These are phyloP conservation scores for Gloeophyllum trabeum DNA, from an alignment of 768 basidiomycete genomes.

Conservation along the genomic window DNA sequence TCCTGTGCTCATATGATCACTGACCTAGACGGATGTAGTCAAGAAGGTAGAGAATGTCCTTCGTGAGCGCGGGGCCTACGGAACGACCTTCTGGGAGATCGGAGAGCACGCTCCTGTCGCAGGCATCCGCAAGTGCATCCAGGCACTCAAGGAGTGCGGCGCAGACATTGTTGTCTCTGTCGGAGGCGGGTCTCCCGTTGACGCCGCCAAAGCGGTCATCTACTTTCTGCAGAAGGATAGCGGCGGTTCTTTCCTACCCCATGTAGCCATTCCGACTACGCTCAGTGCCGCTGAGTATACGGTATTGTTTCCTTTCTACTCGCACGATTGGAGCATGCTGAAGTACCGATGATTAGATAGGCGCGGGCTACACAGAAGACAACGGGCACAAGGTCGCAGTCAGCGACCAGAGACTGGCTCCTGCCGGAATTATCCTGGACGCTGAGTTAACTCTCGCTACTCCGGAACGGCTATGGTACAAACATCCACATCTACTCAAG, in stretches of 20 bases:
- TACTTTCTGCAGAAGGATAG: constrained; percentile 48
- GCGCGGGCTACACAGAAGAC: constrained; percentile 65
- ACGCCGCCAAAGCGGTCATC: constrained; percentile 65
- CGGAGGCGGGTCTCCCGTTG: constrained; percentile 75
- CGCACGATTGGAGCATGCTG: not conserved
- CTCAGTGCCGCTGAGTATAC: constrained; percentile 71
- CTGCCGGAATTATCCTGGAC: constrained; percentile 68
- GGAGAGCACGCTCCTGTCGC: constrained; percentile 64
- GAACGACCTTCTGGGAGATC: constrained; percentile 61
- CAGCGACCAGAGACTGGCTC: constrained; percentile 43
- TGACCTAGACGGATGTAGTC: constrained; percentile 46
- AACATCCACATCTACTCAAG: constrained; percentile 11
- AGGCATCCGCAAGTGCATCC: constrained; percentile 46
- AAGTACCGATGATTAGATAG: constrained; percentile 30
- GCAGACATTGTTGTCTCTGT: constrained; percentile 65
- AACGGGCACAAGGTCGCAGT: constrained; percentile 55
- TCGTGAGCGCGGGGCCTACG: constrained; percentile 45
- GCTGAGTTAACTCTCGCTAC: constrained; percentile 64
- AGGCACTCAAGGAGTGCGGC: constrained; percentile 38
- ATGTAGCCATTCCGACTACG: constrained; percentile 78
- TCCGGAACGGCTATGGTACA: constrained; percentile 69
- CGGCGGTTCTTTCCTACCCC: constrained; percentile 39
- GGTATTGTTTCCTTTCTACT: constrained; percentile 17
- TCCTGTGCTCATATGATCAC: not conserved
- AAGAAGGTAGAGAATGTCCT: constrained; percentile 43